phyloP scores from a whole-genome alignment of 345 rosid genomes.

The Syzygium aromaticum region DNA sequence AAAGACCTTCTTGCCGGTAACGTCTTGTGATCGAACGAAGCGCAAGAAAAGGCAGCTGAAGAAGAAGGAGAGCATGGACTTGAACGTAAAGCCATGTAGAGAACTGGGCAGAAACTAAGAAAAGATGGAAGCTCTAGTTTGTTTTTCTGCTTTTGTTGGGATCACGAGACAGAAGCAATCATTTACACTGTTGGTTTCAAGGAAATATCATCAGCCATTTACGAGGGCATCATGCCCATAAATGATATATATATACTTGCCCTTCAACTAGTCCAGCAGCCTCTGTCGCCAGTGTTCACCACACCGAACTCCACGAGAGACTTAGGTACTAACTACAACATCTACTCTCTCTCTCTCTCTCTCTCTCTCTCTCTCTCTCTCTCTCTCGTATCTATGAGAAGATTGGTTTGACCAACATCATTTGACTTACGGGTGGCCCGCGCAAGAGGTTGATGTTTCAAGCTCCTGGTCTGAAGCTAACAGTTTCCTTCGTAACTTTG shows the following conservation, averaged over 20 bases:
- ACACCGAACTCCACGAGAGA: neutral
- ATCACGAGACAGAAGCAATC: neutral
- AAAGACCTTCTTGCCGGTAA: neutral
- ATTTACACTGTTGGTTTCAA: neutral
- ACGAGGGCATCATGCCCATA: neutral
- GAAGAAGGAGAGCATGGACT: slow-evolving; percentile 8
- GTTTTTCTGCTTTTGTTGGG: neutral
- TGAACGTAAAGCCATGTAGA: slow-evolving; percentile 14
- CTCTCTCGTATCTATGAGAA: neutral
- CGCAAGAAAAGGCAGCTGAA: neutral
- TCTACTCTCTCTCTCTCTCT: neutral
- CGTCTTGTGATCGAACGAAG: slow-evolving; percentile 1
- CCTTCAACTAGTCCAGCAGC: neutral
- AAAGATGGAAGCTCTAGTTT: neutral
- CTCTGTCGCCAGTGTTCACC: neutral
- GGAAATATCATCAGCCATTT: neutral
- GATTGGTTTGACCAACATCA: neutral
- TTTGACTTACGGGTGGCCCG: neutral
- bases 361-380: neutral
- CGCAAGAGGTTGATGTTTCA: neutral
- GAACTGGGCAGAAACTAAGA: neutral
- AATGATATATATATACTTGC: neutral
- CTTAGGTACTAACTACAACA: neutral
- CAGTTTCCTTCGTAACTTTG: neutral
- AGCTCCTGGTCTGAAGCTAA: neutral